Evolutionary conservation across 2,329 filamentous ascomycete genomes (phyloP).

Genomic region (Ophiostoma montium): DNA sequence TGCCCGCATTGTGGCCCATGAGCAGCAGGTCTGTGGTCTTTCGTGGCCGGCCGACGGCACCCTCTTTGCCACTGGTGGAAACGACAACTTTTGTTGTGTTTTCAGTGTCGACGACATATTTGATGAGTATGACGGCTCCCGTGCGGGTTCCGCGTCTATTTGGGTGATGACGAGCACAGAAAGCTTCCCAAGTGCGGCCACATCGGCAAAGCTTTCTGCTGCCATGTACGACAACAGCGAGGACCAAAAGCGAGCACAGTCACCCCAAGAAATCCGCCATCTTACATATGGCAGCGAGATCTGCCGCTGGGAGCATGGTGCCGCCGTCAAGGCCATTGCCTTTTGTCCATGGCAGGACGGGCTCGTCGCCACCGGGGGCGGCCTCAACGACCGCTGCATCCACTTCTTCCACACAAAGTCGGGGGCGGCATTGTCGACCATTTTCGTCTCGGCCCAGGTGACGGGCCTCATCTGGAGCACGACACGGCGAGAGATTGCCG

Average conservation of each 20-base stretch:
- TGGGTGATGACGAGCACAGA: not conserved
- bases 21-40: constrained; percentile 86
- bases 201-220: no score
- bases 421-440: constrained; percentile 73
- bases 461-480: constrained; percentile 85
- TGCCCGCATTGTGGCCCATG: constrained; percentile 63
- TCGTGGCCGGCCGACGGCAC: constrained; percentile 67
- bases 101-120: constrained; percentile 56
- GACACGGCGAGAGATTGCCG: constrained; percentile 73
- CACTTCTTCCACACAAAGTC: constrained; percentile 87
- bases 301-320: constrained; percentile 64
- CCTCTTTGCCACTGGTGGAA: constrained; percentile 75
- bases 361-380: constrained; percentile 79
- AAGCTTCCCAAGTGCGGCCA: no score
- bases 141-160: not conserved
- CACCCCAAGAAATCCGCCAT: not conserved
- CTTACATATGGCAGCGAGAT: constrained; percentile 29
- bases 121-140: not conserved
- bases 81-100: constrained; percentile 79
- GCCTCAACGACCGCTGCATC: constrained; percentile 87
- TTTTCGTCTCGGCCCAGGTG: constrained; percentile 85
- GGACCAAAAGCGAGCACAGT: no score
- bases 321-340: constrained; percentile 90
- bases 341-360: constrained; percentile 91
- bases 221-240: no score